Evolutionary conservation across 1,284 basidiomycete genomes (phyloP).

Genomic region (Leccinum angustisporum): DNA sequence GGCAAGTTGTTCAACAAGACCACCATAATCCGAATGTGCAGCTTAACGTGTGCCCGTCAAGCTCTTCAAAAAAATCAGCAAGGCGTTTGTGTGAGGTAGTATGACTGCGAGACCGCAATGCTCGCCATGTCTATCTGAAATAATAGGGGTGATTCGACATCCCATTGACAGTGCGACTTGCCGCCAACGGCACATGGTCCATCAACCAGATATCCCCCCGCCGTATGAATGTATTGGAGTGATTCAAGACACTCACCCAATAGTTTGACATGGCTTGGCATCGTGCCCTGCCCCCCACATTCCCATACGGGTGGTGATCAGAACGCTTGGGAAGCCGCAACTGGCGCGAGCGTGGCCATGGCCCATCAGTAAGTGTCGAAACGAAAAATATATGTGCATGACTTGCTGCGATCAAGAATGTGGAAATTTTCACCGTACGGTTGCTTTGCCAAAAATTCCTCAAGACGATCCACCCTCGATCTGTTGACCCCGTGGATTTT

Average conservation of each 20-base stretch:
- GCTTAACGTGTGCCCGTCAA: slow-evolving; percentile 35
- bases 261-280: slow-evolving; percentile 20
- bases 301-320: slow-evolving; percentile 12
- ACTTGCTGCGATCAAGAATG: slow-evolving; percentile 25
- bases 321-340: slow-evolving; percentile 15
- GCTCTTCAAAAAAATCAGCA: slow-evolving; percentile 18
- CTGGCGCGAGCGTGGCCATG: slow-evolving; percentile 9
- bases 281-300: slow-evolving; percentile 1
- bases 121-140: slow-evolving; percentile 11
- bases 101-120: slow-evolving; percentile 18
- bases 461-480: slow-evolving; percentile 8
- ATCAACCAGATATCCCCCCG: not conserved
- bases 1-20: slow-evolving; percentile 36
- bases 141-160: slow-evolving; percentile 3
- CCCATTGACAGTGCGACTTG: slow-evolving; percentile 2
- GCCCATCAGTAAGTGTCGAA: slow-evolving; percentile 26
- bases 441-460: slow-evolving; percentile 9
- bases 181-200: not conserved
- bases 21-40: slow-evolving; percentile 27
- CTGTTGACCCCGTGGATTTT: slow-evolving; percentile 11
- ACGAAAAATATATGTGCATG: slow-evolving; percentile 22
- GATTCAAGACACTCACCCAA: slow-evolving; percentile 33
- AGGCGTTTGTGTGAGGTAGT: slow-evolving; percentile 32
- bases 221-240: slow-evolving; percentile 25
- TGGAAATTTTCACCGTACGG: slow-evolving; percentile 30